Evolutionary conservation across 176 grass and related monocot species (phyloP).

Genomic region (sorghum (Sorghum bicolor)): Sorghum_bicolor_NCBIv3 NC_012878.2:56168501-56169000

Average conservation of each 20-base stretch:
- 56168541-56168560: not conserved
- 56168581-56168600: not conserved
- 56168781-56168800: not conserved
- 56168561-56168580: not conserved
- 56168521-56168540: not conserved
- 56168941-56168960: slow-evolving; percentile 88
- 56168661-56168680: slow-evolving; percentile 89
- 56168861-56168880: not conserved
- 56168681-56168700: slow-evolving; percentile 78
- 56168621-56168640: slow-evolving; percentile 79
- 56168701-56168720: not conserved
- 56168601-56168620: slow-evolving; percentile 44
- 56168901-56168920: not conserved
- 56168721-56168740: not conserved
- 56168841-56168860: not conserved
- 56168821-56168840: not conserved
- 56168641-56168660: slow-evolving; percentile 89
- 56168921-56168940: slow-evolving; percentile 86
- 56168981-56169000: slow-evolving; percentile 97
- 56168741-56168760: not conserved
- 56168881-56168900: not conserved
- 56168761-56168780: not conserved
- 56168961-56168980: slow-evolving; percentile 97
- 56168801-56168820: not conserved
- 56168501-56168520: not conserved